phyloP scores from a whole-genome alignment of 257 asterid genomes.

The Ballota nigra region DNA sequence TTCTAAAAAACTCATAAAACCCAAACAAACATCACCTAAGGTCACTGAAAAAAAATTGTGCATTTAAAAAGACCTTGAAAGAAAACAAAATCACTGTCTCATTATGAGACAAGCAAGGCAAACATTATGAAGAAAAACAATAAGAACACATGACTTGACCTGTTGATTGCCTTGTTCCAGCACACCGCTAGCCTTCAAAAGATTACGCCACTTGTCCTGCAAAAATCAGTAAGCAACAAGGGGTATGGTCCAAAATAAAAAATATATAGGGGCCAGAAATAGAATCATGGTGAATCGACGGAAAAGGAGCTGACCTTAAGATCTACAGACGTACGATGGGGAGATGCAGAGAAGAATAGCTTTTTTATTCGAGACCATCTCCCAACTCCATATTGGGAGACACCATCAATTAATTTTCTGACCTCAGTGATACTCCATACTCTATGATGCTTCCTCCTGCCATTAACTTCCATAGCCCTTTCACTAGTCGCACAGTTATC shows the following conservation, averaged over 20 bases:
- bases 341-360: conserved; percentile 70
- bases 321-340: conserved; percentile 91
- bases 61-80: background rate
- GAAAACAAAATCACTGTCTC: background rate
- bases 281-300: background rate
- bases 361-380: conserved; percentile 91
- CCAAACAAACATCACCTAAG: background rate
- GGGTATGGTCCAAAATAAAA: background rate
- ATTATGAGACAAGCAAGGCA: background rate
- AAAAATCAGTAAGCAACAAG: conserved; percentile 19
- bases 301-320: conserved; percentile 60
- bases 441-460: conserved; percentile 81
- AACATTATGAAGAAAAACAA: background rate
- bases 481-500: conserved; percentile 8
- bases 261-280: background rate
- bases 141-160: conserved; percentile 33
- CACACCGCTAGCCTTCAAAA: conserved; percentile 80
- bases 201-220: conserved; percentile 99
- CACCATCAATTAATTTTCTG: conserved; percentile 76
- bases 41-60: background rate
- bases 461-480: conserved; percentile 39
- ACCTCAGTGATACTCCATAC: conserved; percentile 87
- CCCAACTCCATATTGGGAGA: conserved; percentile 87
- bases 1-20: background rate
- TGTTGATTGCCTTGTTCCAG: conserved; percentile 52